These are phyloP conservation scores for Haplosporangium sp. DNA, from an alignment of 371 early-diverging fungal genomes.

Conservation along the genomic window DNA sequence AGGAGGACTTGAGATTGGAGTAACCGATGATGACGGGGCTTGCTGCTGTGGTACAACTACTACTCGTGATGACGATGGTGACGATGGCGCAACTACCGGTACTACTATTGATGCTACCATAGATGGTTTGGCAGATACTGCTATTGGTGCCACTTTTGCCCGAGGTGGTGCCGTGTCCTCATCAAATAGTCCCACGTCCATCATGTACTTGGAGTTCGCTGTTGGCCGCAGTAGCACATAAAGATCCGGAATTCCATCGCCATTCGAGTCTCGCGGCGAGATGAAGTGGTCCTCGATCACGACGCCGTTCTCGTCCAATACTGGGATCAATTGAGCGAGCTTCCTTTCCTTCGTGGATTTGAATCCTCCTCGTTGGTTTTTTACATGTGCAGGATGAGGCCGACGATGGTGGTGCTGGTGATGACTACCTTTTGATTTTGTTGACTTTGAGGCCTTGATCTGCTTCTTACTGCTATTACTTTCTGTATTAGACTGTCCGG, in stretches of 20 bases:
- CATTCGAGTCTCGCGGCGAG: conserved; percentile 42
- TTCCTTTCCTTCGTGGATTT: conserved; percentile 45
- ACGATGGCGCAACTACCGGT: not conserved
- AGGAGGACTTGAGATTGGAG: too few species aligned
- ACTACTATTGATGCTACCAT: not conserved
- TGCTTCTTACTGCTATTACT: not conserved
- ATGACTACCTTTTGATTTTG: not conserved
- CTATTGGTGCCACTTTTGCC: not conserved
- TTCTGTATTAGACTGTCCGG: not conserved
- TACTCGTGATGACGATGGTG: not conserved
- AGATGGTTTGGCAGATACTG: too few species aligned
- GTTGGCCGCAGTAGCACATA: conserved; percentile 39
- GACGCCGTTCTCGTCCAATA: conserved; percentile 33
- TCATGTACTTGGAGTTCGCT: conserved; percentile 25
- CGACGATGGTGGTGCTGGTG: conserved; percentile 3
- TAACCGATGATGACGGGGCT: too few species aligned
- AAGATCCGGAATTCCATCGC: conserved; percentile 43
- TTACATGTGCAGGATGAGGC: conserved; percentile 7
- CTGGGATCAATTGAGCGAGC: conserved; percentile 40
- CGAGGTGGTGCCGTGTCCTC: conserved; percentile 19
- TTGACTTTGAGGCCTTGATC: not conserved
- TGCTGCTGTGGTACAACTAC: too few species aligned
- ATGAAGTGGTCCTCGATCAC: conserved; percentile 49
- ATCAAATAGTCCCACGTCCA: conserved; percentile 49
- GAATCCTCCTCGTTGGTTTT: conserved; percentile 26